Evolutionary conservation across 257 asterid genomes (phyloP).

Genomic region (Penstemon davidsonii): DNA sequence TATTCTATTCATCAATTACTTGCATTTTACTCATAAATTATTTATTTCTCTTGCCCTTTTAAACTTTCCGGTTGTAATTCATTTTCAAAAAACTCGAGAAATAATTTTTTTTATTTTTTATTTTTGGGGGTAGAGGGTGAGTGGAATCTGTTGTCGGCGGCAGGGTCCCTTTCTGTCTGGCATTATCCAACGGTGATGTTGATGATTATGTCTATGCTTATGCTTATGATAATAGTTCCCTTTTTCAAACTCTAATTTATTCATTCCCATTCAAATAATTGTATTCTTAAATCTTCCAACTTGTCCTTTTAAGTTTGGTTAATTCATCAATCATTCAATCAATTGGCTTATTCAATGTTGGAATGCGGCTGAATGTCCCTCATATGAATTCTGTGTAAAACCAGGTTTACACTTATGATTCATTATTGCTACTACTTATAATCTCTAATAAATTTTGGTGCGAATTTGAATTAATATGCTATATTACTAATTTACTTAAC

Average conservation of each 20-base stretch:
- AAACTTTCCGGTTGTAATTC: no score
- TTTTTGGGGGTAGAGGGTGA: constrained; percentile 20
- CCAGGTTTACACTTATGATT: constrained; percentile 14
- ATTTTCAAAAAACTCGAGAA: no score
- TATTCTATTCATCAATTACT: no score
- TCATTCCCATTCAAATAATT: no score
- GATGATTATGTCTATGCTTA: constrained; percentile 26
- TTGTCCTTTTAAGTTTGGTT: not conserved
- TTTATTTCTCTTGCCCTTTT: no score
- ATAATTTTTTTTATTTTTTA: not conserved
- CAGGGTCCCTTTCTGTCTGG: constrained; percentile 61
- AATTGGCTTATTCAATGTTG: constrained; percentile 23
- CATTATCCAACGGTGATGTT: constrained; percentile 32
- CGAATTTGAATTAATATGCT: constrained; percentile 2
- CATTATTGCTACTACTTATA: not conserved
- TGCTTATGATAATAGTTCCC: constrained; percentile 1
- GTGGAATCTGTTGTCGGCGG: constrained; percentile 54
- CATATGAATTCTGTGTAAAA: constrained; percentile 26
- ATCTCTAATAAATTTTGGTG: not conserved
- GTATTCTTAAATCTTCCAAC: no score
- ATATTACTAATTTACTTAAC: constrained; percentile 10
- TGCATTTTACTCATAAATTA: no score
- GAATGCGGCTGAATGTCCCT: constrained; percentile 21
- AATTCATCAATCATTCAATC: constrained; percentile 13
- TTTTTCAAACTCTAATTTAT: not conserved